phyloP scores from a whole-genome alignment of 305 asterid genomes.

The Fraxinus greggii region DNA sequence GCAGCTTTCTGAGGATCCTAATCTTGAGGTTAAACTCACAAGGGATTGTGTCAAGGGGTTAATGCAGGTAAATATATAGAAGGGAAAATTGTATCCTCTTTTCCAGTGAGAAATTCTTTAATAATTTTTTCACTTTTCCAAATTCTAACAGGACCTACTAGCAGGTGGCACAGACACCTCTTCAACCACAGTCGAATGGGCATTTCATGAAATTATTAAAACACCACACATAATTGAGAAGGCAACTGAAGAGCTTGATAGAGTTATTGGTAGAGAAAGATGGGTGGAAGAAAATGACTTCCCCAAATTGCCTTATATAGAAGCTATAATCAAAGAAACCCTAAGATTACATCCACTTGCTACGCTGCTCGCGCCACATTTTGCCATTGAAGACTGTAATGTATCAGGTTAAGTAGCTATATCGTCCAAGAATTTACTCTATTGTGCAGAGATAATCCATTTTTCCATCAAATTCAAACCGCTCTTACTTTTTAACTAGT shows the following conservation, averaged over 20 bases:
- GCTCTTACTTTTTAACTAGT: no score
- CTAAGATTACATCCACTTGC: conserved; percentile 42
- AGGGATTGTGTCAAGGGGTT: neutral
- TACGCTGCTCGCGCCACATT: conserved; percentile 39
- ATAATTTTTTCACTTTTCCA: neutral
- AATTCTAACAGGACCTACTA: conserved; percentile 25
- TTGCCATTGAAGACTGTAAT: conserved; percentile 32
- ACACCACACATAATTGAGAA: conserved; percentile 30
- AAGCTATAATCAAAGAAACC: conserved; percentile 44
- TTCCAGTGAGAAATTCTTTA: neutral
- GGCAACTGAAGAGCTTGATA: conserved; percentile 45
- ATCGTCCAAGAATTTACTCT: no score
- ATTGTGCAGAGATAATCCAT: no score
- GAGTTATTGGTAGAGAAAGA: conserved; percentile 33
- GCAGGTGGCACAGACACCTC: conserved; percentile 42
- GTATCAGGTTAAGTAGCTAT: conserved; percentile 7
- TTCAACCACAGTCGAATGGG: conserved; percentile 43
- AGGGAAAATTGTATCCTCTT: neutral
- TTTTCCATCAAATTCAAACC: no score
- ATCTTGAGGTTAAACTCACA: conserved; percentile 10
- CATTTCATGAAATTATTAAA: conserved; percentile 34
- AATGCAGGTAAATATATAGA: neutral
- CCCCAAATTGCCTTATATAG: conserved; percentile 35
- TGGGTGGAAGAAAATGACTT: conserved; percentile 44
- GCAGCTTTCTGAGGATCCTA: conserved; percentile 30